Evolutionary conservation across 1,284 basidiomycete species (phyloP).

Genomic region (Apiotrichum gracile): DNA sequence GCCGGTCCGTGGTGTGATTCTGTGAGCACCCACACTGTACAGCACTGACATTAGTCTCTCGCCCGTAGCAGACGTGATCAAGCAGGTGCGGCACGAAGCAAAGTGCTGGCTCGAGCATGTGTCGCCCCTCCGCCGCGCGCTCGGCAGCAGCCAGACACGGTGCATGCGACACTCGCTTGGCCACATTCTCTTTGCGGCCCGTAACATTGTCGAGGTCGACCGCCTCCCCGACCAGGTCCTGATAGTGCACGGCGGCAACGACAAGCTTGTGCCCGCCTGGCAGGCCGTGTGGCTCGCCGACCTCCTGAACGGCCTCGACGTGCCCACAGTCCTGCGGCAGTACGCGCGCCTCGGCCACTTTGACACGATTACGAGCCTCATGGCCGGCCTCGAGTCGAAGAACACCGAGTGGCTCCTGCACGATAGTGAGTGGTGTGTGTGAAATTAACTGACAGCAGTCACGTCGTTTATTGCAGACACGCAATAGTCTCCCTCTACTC

Average conservation of each 20-base stretch:
- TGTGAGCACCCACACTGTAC: constrained; percentile 12
- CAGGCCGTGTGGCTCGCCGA: constrained; percentile 45
- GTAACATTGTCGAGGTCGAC: constrained; percentile 40
- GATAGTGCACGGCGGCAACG: constrained; percentile 45
- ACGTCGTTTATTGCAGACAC: constrained; percentile 4
- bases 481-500: background rate
- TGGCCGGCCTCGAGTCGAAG: constrained; percentile 27
- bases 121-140: constrained; percentile 38
- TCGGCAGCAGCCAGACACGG: constrained; percentile 42
- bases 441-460: constrained; percentile 1
- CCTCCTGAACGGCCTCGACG: constrained; percentile 44
- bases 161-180: constrained; percentile 47
- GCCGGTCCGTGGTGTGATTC: constrained; percentile 39
- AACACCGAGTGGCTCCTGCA: constrained; percentile 17
- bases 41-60: constrained; percentile 20
- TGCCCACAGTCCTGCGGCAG: constrained; percentile 40
- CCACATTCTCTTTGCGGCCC: constrained; percentile 45
- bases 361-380: constrained; percentile 36
- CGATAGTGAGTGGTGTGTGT: constrained; percentile 6
- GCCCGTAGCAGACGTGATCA: constrained; percentile 46
- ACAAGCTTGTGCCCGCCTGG: constrained; percentile 40
- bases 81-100: constrained; percentile 41
- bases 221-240: constrained; percentile 42
- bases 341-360: constrained; percentile 42
- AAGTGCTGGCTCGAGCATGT: constrained; percentile 44